Evolutionary conservation across 805 yeast genomes (phyloP).

Genomic region (Yarrowia divulgata): DNA sequence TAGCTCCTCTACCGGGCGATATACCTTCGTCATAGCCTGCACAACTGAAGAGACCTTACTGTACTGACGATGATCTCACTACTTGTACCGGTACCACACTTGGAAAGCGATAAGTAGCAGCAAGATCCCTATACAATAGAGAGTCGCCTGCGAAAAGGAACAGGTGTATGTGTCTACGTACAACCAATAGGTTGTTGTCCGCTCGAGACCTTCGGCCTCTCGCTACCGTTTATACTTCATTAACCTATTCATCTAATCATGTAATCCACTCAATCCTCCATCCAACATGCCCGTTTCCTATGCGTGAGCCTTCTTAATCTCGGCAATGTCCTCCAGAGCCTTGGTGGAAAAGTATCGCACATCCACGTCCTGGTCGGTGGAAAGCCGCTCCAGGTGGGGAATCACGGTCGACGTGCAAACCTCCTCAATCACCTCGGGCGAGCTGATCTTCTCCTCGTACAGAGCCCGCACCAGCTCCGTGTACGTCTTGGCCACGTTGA

Average conservation of each 20-base stretch:
- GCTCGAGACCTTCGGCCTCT: too few relatives aligned
- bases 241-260: conserved; percentile 9
- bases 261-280: not conserved
- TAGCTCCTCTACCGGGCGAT: too few relatives aligned
- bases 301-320: conserved; percentile 35
- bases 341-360: conserved; percentile 84
- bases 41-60: too few relatives aligned
- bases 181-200: too few relatives aligned
- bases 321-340: conserved; percentile 55
- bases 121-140: too few relatives aligned
- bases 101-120: too few relatives aligned
- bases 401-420: conserved; percentile 59
- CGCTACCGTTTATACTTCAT: conserved; percentile 4
- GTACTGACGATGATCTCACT: too few relatives aligned
- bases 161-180: too few relatives aligned
- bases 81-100: too few relatives aligned
- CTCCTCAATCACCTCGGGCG: conserved; percentile 45
- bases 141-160: too few relatives aligned
- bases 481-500: conserved; percentile 90
- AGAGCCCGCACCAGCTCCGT: conserved; percentile 62
- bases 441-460: conserved; percentile 45
- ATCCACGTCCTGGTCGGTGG: conserved; percentile 81
- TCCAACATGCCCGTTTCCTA: not conserved
- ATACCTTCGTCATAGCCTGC: too few relatives aligned
- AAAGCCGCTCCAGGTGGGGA: conserved; percentile 70